Conservation (phyloP, 1,284 basidiomycete species). For the Moesziomyces globuligerus region DNA sequence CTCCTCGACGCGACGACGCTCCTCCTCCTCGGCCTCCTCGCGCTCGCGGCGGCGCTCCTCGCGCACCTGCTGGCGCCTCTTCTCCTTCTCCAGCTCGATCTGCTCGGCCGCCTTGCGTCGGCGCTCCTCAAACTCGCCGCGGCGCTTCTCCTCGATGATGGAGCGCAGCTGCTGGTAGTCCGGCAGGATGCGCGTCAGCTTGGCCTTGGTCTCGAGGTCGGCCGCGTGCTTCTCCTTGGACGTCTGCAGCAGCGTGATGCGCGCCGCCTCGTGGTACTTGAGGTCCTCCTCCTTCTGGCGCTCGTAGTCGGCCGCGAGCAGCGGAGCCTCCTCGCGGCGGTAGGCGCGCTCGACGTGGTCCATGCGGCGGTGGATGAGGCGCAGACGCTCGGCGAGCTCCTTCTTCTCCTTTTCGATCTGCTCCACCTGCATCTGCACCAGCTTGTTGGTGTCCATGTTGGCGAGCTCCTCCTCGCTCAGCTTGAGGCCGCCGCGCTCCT, state of each 20-base stretch:
- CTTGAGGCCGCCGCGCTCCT: slow-evolving; percentile 86
- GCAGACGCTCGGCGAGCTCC: slow-evolving; percentile 83
- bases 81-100: slow-evolving; percentile 86
- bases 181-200: slow-evolving; percentile 78
- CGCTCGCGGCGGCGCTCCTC: slow-evolving; percentile 43
- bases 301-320: slow-evolving; percentile 88
- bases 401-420: slow-evolving; percentile 95
- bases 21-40: slow-evolving; percentile 59
- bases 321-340: slow-evolving; percentile 89
- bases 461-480: slow-evolving; percentile 79
- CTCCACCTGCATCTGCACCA: slow-evolving; percentile 81
- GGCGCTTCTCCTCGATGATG: slow-evolving; percentile 74
- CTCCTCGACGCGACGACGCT: slow-evolving; percentile 52
- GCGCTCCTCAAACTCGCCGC: slow-evolving; percentile 78
- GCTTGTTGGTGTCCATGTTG: slow-evolving; percentile 86
- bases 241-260: slow-evolving; percentile 70
- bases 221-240: slow-evolving; percentile 76
- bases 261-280: slow-evolving; percentile 73
- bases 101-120: slow-evolving; percentile 75
- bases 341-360: slow-evolving; percentile 96
- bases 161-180: slow-evolving; percentile 78
- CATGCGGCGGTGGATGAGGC: slow-evolving; percentile 86
- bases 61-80: slow-evolving; percentile 69
- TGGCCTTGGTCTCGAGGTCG: slow-evolving; percentile 80
- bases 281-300: slow-evolving; percentile 79